Conservation (phyloP, 257 asterid species). For the Lantana camara region DNA sequence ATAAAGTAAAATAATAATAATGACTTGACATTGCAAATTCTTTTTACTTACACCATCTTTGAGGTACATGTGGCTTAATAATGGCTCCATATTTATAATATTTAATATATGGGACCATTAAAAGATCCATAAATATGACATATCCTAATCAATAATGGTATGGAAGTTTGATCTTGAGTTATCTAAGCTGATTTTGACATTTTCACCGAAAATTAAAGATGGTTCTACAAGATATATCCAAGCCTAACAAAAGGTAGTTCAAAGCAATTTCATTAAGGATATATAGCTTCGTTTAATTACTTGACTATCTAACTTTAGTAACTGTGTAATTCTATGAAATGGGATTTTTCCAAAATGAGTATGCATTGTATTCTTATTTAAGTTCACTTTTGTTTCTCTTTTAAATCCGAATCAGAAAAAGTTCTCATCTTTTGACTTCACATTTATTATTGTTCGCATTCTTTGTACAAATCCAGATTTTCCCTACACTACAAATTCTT, state of each 20-base stretch:
- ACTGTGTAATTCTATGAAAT: too few relatives aligned
- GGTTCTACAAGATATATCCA: not conserved
- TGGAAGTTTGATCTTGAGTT: not conserved
- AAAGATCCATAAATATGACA: not conserved
- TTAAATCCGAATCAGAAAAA: too few relatives aligned
- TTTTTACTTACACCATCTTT: not conserved
- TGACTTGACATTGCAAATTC: too few relatives aligned
- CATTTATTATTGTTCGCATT: too few relatives aligned
- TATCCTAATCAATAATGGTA: not conserved
- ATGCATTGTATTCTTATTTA: too few relatives aligned
- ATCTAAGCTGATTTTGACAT: not conserved
- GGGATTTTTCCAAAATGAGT: too few relatives aligned
- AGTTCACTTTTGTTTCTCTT: not conserved
- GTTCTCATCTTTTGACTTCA: too few relatives aligned
- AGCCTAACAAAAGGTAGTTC: slow-evolving; percentile 3
- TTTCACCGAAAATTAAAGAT: not conserved
- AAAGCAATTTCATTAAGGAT: not conserved
- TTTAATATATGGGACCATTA: not conserved
- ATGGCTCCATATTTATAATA: not conserved
- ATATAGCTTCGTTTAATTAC: too few relatives aligned
- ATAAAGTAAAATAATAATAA: too few relatives aligned
- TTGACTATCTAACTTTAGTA: too few relatives aligned
- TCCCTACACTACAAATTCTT: too few relatives aligned
- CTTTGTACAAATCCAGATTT: too few relatives aligned
- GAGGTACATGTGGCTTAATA: slow-evolving; percentile 27